Percentiles rank a stretch among this genome's conserved stretches.
Conservation (phyloP, 352 stramenopile genomes). For the Phytophthora melonis region DNA sequence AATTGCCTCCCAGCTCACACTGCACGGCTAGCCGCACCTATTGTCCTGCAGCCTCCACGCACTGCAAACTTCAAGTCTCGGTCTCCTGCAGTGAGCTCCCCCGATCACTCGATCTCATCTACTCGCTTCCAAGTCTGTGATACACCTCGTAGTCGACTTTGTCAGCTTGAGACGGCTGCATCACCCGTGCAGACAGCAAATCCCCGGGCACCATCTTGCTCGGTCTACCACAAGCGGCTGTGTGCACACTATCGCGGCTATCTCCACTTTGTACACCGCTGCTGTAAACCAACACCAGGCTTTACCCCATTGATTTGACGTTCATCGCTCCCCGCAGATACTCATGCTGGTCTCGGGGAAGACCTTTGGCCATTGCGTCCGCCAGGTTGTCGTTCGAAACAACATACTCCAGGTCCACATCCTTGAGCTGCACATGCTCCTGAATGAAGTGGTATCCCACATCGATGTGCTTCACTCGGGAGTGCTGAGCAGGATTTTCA, state of each 20-base stretch:
- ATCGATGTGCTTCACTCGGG: constrained; percentile 25
- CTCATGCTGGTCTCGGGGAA: constrained; percentile 10
- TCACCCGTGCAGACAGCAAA: neutral
- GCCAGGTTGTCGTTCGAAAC: constrained; percentile 6
- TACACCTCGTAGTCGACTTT: neutral
- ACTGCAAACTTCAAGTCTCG: neutral
- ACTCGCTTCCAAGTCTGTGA: neutral
- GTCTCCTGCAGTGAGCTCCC: neutral
- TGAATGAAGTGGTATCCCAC: constrained; percentile 30
- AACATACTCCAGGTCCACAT: constrained; percentile 13
- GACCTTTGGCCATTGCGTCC: constrained; percentile 16
- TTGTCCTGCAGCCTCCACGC: neutral
- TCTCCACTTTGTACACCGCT: neutral
- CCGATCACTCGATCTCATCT: constrained; percentile 8
- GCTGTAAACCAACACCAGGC: neutral
- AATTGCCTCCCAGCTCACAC: no score
- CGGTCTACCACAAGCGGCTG: constrained; percentile 1
- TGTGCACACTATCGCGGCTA: neutral
- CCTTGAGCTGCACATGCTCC: constrained; percentile 7
- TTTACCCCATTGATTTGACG: constrained; percentile 11
- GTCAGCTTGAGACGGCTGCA: neutral
- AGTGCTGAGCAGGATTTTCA: constrained; percentile 19
- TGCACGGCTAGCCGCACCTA: no score
- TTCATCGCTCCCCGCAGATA: constrained; percentile 10
- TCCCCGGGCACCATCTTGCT: constrained; percentile 4